Percentiles rank a stretch among this genome's conserved stretches.
Evolutionary conservation across 2,329 filamentous ascomycete species (phyloP).

Genomic region (Thyridium curvatum): DNA sequence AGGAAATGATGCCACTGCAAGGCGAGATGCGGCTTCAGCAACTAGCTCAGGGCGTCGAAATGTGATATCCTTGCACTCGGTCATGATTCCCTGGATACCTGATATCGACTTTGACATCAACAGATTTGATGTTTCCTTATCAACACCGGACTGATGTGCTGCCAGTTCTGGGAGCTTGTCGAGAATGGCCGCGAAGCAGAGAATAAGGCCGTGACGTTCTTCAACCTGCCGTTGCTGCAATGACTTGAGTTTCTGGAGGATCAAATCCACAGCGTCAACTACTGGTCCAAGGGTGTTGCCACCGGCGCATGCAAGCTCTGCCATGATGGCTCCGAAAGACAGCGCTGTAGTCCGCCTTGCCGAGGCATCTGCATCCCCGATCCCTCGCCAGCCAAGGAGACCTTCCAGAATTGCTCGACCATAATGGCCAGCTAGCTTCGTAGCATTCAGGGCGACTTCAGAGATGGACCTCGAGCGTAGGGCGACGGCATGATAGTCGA

Average conservation of each 20-base stretch:
- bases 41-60: conserved; percentile 59
- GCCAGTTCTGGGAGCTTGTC: conserved; percentile 35
- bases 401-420: conserved; percentile 65
- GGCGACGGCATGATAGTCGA: conserved; percentile 91
- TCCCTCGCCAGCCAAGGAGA: conserved; percentile 78
- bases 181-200: conserved; percentile 54
- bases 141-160: background rate
- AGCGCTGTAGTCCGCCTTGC: conserved; percentile 67
- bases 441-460: conserved; percentile 65
- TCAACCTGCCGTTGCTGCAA: conserved; percentile 57
- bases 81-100: conserved; percentile 24
- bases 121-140: no score
- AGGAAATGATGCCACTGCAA: conserved; percentile 48
- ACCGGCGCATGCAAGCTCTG: conserved; percentile 23
- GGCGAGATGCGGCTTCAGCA: conserved; percentile 52
- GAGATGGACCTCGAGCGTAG: conserved; percentile 76
- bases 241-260: conserved; percentile 36
- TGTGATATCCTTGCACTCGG: conserved; percentile 30
- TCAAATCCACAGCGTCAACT: conserved; percentile 29
- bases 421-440: conserved; percentile 60
- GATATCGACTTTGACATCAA: no score
- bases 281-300: conserved; percentile 13
- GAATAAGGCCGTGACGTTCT: conserved; percentile 61
- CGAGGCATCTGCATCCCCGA: conserved; percentile 69
- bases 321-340: conserved; percentile 58